Evolutionary conservation across 75 land plant genomes (phyloP), one percentile per base, ranked within the genome.

Genomic region (Larix kaempferi): DNA sequence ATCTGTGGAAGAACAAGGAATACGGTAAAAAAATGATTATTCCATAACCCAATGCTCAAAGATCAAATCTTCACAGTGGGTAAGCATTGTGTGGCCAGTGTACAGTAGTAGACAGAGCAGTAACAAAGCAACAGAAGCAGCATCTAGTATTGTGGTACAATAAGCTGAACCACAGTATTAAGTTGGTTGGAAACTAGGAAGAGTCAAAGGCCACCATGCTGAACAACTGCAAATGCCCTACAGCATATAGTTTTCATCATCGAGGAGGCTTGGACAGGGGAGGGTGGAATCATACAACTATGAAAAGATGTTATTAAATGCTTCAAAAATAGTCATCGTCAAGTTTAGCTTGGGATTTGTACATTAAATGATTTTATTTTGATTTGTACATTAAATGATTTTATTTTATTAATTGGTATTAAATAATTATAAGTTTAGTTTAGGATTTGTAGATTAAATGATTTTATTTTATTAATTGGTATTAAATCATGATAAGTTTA

Each of bases 211-310:
- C 49, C 35, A 69, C 73, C 44, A 41, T 69, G 49, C 23, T 21
- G n/a, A 69, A 67, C 72, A 39, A 35, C n/a, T 67, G 72, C 39
- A 33, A 67, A 39, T 67, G 72, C 22, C 72, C 54, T 49, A 49
- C 54, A 10, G 54, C 54, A 49, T 49, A 49, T 49, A 49, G 54
- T 49, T 49, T 49, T 49, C 54, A 49, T 49, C 54, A 49, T 49
- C 54, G 54, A 49, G 19, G n/a, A 67, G 41, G 41, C 44, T 44
- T 15, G 3, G 19, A 22, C 10, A 67, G 52, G 39, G 10, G 44
- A 66, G 37, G 29, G 14, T 33, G 12, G 23, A 67, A 21, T 49
- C 54, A 49, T 49, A 10, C 54, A 2, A 49, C 54, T 49, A 2
- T 49, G 2, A 11, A 49, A 49, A 49, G 54, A 49, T 10, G 54